Percentiles rank a stretch among this genome's conserved stretches.
phyloP scores from a whole-genome alignment of 331 rosid species.

The Acacia concinna region DNA sequence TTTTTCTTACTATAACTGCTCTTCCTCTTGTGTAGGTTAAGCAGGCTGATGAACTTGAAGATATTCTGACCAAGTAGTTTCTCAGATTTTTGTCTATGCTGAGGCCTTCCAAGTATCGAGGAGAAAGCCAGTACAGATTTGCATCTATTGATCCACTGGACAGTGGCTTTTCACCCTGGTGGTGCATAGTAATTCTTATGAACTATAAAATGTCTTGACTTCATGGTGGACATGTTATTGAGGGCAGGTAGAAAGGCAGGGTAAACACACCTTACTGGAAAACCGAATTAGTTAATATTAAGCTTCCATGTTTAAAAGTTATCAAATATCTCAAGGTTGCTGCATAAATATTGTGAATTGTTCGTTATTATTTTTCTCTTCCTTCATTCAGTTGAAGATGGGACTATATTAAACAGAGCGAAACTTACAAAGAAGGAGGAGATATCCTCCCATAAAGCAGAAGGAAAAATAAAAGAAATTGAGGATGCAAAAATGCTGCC shows the following conservation, averaged over 20 bases:
- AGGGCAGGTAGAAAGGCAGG: constrained; percentile 19
- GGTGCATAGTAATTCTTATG: constrained; percentile 1
- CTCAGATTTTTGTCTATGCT: constrained; percentile 94
- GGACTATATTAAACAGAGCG: not conserved
- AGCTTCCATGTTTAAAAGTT: not conserved
- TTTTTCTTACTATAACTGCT: constrained; percentile 22
- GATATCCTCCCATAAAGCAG: too few relatives aligned
- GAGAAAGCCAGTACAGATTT: constrained; percentile 94
- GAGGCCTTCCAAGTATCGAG: constrained; percentile 96
- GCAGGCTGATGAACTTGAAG: constrained; percentile 97
- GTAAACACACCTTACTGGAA: not conserved
- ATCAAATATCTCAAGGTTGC: constrained; percentile 21
- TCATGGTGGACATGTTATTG: constrained; percentile 1
- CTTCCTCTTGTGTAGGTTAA: constrained; percentile 65
- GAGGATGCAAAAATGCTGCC: too few relatives aligned
- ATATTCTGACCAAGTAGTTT: constrained; percentile 85
- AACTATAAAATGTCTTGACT: not conserved
- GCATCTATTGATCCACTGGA: constrained; percentile 21
- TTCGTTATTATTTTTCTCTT: not conserved
- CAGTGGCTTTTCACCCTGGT: not conserved
- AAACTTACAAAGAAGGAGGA: not conserved
- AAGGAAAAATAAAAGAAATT: too few relatives aligned
- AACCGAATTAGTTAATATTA: constrained; percentile 14
- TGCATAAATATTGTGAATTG: constrained; percentile 12
- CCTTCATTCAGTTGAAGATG: not conserved